These are phyloP conservation scores for Grosmannia penicillata DNA, from an alignment of 2,329 filamentous ascomycete genomes.

Conservation along the genomic window DNA sequence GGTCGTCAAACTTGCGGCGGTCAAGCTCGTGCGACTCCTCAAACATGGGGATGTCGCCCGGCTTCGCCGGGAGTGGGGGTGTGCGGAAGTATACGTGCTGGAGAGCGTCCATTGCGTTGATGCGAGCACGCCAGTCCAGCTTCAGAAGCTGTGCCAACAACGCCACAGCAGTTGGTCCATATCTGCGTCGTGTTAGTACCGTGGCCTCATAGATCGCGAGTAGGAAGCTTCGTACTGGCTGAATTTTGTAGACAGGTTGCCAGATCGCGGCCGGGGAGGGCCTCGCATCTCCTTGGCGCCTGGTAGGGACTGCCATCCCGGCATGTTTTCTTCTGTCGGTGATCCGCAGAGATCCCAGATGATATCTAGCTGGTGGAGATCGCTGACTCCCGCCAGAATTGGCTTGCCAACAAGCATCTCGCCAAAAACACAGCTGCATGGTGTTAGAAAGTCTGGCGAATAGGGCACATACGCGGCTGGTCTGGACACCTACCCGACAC, in stretches of 20 bases:
- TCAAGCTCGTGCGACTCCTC: conserved; percentile 97
- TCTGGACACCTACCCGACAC: conserved; percentile 81
- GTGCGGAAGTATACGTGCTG: conserved; percentile 84
- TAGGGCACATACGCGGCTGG: too few relatives aligned
- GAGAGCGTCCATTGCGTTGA: conserved; percentile 88
- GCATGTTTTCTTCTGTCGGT: conserved; percentile 84
- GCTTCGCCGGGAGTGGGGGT: conserved; percentile 61
- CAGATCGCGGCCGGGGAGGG: conserved; percentile 41
- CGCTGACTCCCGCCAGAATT: conserved; percentile 79
- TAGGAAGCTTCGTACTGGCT: conserved; percentile 35
- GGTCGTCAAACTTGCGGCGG: conserved; percentile 74
- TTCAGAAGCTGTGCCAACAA: conserved; percentile 70
- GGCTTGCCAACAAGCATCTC: conserved; percentile 94
- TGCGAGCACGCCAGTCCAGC: conserved; percentile 75
- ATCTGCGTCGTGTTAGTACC: conserved; percentile 23
- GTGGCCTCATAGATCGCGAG: background rate
- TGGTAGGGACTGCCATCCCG: conserved; percentile 71
- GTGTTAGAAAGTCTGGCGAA: too few relatives aligned
- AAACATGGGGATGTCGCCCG: conserved; percentile 78
- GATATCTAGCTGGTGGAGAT: conserved; percentile 76
- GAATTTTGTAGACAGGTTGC: conserved; percentile 61
- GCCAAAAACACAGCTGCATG: conserved; percentile 92
- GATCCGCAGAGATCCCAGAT: conserved; percentile 90
- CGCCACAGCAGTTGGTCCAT: conserved; percentile 58
- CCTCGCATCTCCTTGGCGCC: conserved; percentile 66